Evolutionary conservation across 805 yeast genomes (phyloP).

Genomic region (Blastobotrys terrestris): DNA sequence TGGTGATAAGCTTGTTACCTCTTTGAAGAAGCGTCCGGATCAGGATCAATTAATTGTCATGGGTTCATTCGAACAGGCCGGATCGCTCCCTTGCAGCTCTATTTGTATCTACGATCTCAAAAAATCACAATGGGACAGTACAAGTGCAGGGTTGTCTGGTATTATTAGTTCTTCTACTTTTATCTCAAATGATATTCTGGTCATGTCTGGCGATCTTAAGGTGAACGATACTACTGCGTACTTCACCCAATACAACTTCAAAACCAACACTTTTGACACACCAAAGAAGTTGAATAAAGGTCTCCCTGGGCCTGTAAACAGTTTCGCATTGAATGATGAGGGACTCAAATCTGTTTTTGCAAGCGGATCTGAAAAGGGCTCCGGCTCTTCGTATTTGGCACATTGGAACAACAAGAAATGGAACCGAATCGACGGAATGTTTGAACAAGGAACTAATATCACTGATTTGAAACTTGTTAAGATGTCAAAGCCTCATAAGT

Average conservation of each 20-base stretch:
- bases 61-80: conserved; percentile 61
- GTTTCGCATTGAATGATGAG: conserved; percentile 33
- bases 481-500: conserved; percentile 25
- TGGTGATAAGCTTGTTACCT: conserved; percentile 38
- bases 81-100: conserved; percentile 49
- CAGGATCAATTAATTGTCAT: conserved; percentile 53
- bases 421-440: conserved; percentile 37
- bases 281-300: conserved; percentile 17
- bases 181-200: conserved; percentile 32
- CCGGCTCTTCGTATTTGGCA: conserved; percentile 30
- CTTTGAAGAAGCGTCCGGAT: conserved; percentile 36
- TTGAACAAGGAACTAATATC: conserved; percentile 34
- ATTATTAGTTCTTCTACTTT: conserved; percentile 50
- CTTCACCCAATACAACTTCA: conserved; percentile 53
- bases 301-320: conserved; percentile 25
- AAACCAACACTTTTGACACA: conserved; percentile 26
- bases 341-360: conserved; percentile 40
- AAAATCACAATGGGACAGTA: conserved; percentile 45
- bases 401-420: conserved; percentile 46
- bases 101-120: conserved; percentile 61
- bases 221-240: conserved; percentile 34
- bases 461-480: conserved; percentile 42
- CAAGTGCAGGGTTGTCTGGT: conserved; percentile 40
- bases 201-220: conserved; percentile 51
- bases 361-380: conserved; percentile 27